Conservation (phyloP, 2,329 filamentous ascomycete genomes). For the Exophiala oligosperma region DNA sequence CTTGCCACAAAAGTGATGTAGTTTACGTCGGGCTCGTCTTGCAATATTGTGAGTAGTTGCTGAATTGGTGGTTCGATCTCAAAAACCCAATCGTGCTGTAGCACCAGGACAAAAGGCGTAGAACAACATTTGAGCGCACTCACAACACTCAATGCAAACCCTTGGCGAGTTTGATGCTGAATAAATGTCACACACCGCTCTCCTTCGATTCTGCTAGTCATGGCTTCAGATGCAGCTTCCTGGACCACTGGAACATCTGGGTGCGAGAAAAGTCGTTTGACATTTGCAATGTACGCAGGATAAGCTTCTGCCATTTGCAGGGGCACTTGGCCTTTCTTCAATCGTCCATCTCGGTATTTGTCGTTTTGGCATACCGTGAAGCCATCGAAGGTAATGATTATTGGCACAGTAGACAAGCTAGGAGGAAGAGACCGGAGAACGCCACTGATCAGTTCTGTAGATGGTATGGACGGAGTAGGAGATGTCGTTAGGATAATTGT, state of each 20-base stretch:
- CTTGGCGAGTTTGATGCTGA: background rate
- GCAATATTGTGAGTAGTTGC: background rate
- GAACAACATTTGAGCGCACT: background rate
- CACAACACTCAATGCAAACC: constrained; percentile 6
- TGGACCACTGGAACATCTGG: background rate
- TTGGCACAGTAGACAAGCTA: background rate
- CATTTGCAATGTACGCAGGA: constrained; percentile 1
- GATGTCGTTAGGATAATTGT: constrained; percentile 11
- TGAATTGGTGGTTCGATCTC: background rate
- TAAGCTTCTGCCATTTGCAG: background rate
- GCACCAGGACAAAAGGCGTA: constrained; percentile 7
- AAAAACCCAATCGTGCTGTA: constrained; percentile 11
- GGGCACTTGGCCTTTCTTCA: constrained; percentile 6
- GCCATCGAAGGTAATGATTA: constrained; percentile 8
- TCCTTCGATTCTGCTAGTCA: background rate
- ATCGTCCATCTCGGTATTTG: background rate
- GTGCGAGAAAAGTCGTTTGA: constrained; percentile 4
- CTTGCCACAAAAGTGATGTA: background rate
- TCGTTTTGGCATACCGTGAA: constrained; percentile 6
- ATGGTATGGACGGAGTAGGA: constrained; percentile 8
- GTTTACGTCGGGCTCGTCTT: background rate
- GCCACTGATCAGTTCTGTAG: constrained; percentile 4
- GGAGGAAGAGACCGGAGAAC: constrained; percentile 6
- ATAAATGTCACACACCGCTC: constrained; percentile 3
- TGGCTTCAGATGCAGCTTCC: background rate